Evolutionary conservation across 2,329 filamentous ascomycete species (phyloP).

Genomic region (Teratosphaeriaceae sp.): DNA sequence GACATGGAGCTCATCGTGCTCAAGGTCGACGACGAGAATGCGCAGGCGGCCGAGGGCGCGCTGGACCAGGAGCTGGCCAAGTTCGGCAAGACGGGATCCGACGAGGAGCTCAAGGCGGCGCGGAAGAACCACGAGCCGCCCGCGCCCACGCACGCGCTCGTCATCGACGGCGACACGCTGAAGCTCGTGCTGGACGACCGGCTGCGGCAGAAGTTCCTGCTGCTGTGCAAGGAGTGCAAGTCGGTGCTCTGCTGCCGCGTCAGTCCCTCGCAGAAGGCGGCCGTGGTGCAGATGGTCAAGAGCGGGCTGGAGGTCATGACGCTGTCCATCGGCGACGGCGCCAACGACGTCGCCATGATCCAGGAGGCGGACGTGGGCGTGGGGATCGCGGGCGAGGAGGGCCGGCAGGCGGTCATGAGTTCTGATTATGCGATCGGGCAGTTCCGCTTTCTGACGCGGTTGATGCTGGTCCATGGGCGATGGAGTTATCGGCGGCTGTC

Average conservation of each 20-base stretch:
- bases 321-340: constrained; percentile 84
- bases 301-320: constrained; percentile 94
- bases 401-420: constrained; percentile 89
- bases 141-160: constrained; percentile 78
- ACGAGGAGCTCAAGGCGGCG: constrained; percentile 75
- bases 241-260: constrained; percentile 96
- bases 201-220: constrained; percentile 83
- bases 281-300: constrained; percentile 96
- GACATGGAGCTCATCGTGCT: constrained; percentile 95
- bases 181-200: constrained; percentile 77
- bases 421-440: constrained; percentile 94
- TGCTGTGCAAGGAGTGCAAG: constrained; percentile 95
- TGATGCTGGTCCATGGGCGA: constrained; percentile 83
- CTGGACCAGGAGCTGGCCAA: constrained; percentile 65
- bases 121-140: constrained; percentile 81
- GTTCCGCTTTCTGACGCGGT: constrained; percentile 78
- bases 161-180: constrained; percentile 92
- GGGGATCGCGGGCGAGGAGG: constrained; percentile 88
- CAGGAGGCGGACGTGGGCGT: constrained; percentile 96
- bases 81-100: constrained; percentile 76
- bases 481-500: constrained; percentile 95
- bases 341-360: constrained; percentile 97
- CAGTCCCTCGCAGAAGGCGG: constrained; percentile 91
- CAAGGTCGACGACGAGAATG: constrained; percentile 70
- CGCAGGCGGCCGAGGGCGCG: constrained; percentile 58